Evolutionary conservation across 23 red algal species (phyloP), one percentile per base, ranked within the genome.

Genomic region (Gracilariopsis chorda): DNA sequence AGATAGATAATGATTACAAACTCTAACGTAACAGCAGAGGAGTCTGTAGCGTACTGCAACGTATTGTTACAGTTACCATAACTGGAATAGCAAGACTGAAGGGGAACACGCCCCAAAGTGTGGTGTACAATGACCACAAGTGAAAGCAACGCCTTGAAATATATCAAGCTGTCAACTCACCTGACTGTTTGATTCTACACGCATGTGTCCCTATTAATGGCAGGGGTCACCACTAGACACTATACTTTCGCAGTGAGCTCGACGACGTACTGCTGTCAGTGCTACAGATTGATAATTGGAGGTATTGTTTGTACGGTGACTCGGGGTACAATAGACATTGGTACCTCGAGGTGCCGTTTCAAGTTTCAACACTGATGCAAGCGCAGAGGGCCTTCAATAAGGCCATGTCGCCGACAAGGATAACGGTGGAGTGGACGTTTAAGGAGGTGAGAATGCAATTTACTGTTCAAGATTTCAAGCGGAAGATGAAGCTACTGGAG

Each of bases 401-500:
- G 16, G 58, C 25, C 11, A 63, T 63, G 58, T 63, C 0, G 8
- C 27, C 10, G 10, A 30, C 11, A 30, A 63, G 69, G 19, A 36
- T 45, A 13, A 45, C 69, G 10, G 0, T 75, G 0, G 69, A 1
- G 36, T 75, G 16, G 69, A 36, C 24, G 12, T 75, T 1, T 37
- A 43, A 75, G 19, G 11, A 75, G 12, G 12, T 75, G 7, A 75
- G 36, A 36, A 8, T 0, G 24, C 43, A 42, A 27, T 75, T 0
- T 21, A 75, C 69, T 25, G 10, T 21, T 12, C 21, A 40, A 40
- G 69, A 75, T 20, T 75, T 75, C 69, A 36, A 75, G 24, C 7
- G 69, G 36, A 75, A 75, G 36, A 75, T 75, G 69, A 75, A 75
- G 21, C 30, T 75, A 21, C 11, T 0, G 12, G 69, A 75, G 69